These are phyloP conservation scores for Stenogyne calaminthoides DNA, from an alignment of 305 asterid species.

Conservation along the genomic window DNA sequence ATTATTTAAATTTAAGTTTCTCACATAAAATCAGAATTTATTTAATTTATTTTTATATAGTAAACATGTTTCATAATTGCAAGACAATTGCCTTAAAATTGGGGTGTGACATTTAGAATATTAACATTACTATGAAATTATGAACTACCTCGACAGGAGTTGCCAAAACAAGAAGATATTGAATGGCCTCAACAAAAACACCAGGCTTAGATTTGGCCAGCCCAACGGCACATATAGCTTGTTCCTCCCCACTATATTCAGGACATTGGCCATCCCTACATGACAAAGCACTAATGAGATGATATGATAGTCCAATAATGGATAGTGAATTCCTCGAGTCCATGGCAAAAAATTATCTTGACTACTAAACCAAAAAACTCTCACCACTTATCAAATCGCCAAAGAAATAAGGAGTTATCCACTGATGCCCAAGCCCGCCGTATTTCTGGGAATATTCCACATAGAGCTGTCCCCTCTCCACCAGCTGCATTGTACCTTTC, in stretches of 20 bases:
- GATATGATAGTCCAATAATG: constrained; percentile 20
- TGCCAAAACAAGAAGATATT: constrained; percentile 86
- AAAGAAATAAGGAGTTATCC: constrained; percentile 86
- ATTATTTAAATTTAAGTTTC: not conserved
- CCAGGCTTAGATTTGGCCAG: constrained; percentile 86
- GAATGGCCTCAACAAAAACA: constrained; percentile 92
- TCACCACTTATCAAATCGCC: constrained; percentile 99
- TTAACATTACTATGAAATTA: constrained; percentile 6
- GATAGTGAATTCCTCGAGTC: constrained; percentile 13
- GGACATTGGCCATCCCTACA: constrained; percentile 94
- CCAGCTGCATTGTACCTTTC: constrained; percentile 93
- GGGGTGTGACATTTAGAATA: not conserved
- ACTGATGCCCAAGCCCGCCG: constrained; percentile 99
- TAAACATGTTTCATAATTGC: not conserved
- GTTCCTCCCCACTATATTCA: constrained; percentile 91
- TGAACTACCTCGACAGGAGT: constrained; percentile 89
- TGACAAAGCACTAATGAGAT: constrained; percentile 26
- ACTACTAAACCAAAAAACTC: constrained; percentile 29
- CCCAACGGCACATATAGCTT: constrained; percentile 96
- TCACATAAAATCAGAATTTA: not conserved
- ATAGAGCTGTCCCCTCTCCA: constrained; percentile 97
- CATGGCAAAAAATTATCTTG: constrained; percentile 19
- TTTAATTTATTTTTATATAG: not conserved
- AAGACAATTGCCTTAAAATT: not conserved
- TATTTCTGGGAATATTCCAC: constrained; percentile 97